A percentile compares a stretch with the other conserved stretches of the same genome.
Evolutionary conservation across 2,329 filamentous ascomycete species (phyloP).

Genomic region (Chaetomiaceae sp.): DNA sequence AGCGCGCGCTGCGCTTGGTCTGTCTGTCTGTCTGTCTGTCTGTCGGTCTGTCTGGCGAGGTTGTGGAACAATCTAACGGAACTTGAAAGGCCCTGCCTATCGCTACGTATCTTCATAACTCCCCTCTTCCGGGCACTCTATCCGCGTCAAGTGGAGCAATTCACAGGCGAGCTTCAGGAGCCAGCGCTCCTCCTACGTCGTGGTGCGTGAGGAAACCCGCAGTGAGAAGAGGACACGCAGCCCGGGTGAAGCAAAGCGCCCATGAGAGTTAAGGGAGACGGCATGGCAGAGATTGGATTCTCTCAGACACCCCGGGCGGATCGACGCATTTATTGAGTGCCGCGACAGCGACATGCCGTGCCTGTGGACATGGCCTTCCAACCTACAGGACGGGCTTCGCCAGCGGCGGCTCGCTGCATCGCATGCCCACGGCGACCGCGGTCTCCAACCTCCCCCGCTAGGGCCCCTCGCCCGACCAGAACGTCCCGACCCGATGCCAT

Average conservation of each 20-base stretch:
- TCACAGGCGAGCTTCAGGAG: too few relatives aligned
- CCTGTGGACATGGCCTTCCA: neutral
- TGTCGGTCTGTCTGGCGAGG: too few relatives aligned
- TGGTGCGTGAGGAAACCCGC: too few relatives aligned
- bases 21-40: too few relatives aligned
- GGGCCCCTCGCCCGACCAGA: neutral
- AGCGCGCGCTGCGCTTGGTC: too few relatives aligned
- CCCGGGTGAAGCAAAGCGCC: neutral
- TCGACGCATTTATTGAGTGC: constrained; percentile 1
- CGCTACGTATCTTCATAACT: too few relatives aligned
- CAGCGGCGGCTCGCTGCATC: constrained; percentile 1
- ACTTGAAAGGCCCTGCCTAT: too few relatives aligned
- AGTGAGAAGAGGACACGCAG: neutral
- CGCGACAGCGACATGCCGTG: neutral
- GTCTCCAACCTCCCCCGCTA: too few relatives aligned
- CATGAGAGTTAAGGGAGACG: neutral
- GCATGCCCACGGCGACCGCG: neutral
- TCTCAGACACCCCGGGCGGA: neutral
- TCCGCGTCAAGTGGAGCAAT: too few relatives aligned
- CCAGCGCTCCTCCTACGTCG: too few relatives aligned
- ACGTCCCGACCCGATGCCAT: neutral
- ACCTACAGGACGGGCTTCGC: neutral
- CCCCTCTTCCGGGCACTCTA: too few relatives aligned
- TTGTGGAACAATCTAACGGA: too few relatives aligned
- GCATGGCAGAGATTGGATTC: neutral